Base-by-base conservation (phyloP, 2,329 filamentous ascomycete genomes). In the Thielaviopsis cerberus region DNA sequence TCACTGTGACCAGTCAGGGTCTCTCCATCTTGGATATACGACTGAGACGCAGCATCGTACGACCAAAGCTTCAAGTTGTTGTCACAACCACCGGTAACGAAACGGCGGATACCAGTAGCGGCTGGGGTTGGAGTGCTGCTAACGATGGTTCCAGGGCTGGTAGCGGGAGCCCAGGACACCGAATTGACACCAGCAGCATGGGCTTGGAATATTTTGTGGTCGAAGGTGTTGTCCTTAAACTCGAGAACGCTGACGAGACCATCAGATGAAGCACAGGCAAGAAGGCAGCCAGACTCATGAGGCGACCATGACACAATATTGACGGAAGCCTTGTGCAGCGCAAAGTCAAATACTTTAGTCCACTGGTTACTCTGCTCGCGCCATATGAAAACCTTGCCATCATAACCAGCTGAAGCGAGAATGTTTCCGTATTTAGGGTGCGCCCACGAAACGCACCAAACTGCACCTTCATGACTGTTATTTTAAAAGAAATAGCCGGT, bases 351-450 rank as follows among this genome's bases (percentile, higher is more conserved):
- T 70, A 96, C 88, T 68, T 85, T 83, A 67, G 89, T 85, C 85
- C 85, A 89, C 65, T 80, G 75, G 64, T 76, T 79, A 65, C 72
- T 75, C 70, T 90, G 85, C 73, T 98, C 92, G 70, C 90, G 88
- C 89, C 91, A 98, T 77, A 98, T 94, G 70, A 97, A 83, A 64
- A 98, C 91, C 72, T 95, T 95, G 72, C 91, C 92, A 72, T 98
- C 92, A 74, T 96, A 98, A 64, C 87, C 88, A 55, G 89, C 88
- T 62, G 88, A 94, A 58, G 92, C 92, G 61, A 98, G 84, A 68
- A 98, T 96, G 70, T 91, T 96, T 74, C 92, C 92, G 72, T 94
- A 97, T 70, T 98, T 97, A 62, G 92, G 92, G 69, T 98, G 92
- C 54, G 91, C 90, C 92, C 92, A 98, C 65, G 90, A 86, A 60